Evolutionary conservation across 1,139 yeast species (phyloP), one percentile per base, ranked within the genome.

Genomic region (Groenewaldozyma auringiensis): DNA sequence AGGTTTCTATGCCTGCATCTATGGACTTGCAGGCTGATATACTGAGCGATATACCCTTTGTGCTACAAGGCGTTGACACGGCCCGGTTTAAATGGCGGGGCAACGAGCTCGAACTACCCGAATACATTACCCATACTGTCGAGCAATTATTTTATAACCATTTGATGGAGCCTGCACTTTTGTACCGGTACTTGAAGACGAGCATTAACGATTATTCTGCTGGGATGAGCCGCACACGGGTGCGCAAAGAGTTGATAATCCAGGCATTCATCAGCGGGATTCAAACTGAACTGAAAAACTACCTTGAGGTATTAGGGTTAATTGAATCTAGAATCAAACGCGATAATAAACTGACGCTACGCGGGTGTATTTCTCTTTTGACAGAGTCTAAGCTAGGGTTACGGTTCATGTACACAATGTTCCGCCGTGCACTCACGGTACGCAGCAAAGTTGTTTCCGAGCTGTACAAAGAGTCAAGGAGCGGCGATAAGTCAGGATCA

Each of bases 21-120:
- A 9, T 20, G 4, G 8, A 40, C 9, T 13, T 11, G 11, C 37
- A 83, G 50, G 65, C 65, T 6, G 73, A 69, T 3, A 71, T 87
- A 2, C 56, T 84, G 43, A 68, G 70, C 13, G 81, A 76, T 52
- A 64, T 86, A 3, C 76, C 83, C 2, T 88, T 76, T 60, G 76
- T 86, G 0, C 64, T 89, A 29, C 71, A 82, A 21, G 96, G 95
- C 0, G 72, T 85, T 4, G 83, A 84, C 40, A 80, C 95, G 1
- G 74, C 73, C 37, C 56, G 78, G 37, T 75, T 87, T 43, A 71
- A 76, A 1, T 75, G 83, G 63, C 29, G 16, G 8, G 27, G 34
- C 29, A 44, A 53, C 31, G 47, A 45, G 20, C 38, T 52, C 36
- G 58, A 22, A 55, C 61, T 85, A 9, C 88, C 94, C 0, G 53